These are phyloP conservation scores for Lentinula sp. DNA, from an alignment of 768 basidiomycete genomes.

Conservation along the genomic window DNA sequence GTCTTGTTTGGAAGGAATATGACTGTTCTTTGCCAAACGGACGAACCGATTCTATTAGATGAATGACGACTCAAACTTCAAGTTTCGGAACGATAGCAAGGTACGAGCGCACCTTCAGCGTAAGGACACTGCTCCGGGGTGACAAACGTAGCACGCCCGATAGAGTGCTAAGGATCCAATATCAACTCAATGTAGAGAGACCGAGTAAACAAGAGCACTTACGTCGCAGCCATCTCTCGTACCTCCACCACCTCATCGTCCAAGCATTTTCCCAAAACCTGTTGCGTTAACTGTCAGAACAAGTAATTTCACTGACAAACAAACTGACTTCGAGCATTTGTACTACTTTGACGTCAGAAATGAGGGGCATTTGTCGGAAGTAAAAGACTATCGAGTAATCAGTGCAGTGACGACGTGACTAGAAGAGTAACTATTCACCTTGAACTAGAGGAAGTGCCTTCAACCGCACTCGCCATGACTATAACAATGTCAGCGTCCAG, in stretches of 20 bases:
- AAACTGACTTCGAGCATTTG: slow-evolving; percentile 68
- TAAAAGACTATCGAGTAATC: slow-evolving; percentile 55
- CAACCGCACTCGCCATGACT: slow-evolving; percentile 87
- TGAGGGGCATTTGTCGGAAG: slow-evolving; percentile 82
- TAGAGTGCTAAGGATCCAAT: slow-evolving; percentile 44
- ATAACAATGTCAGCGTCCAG: slow-evolving; percentile 6
- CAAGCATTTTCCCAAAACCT: slow-evolving; percentile 77
- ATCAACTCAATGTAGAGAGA: background rate
- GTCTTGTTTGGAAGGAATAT: slow-evolving; percentile 58
- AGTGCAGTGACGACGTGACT: background rate
- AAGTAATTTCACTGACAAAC: slow-evolving; percentile 3
- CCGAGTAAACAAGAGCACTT: slow-evolving; percentile 19
- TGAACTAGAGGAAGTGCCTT: slow-evolving; percentile 84
- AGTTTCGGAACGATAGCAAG: background rate
- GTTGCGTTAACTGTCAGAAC: background rate
- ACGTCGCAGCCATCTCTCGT: slow-evolving; percentile 85
- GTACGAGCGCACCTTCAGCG: slow-evolving; percentile 48
- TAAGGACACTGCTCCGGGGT: slow-evolving; percentile 68
- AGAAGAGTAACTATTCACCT: slow-evolving; percentile 30
- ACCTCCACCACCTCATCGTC: slow-evolving; percentile 89
- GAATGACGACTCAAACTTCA: background rate
- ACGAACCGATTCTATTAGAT: slow-evolving; percentile 65
- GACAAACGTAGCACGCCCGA: slow-evolving; percentile 82
- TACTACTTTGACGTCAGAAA: slow-evolving; percentile 68
- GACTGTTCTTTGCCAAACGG: slow-evolving; percentile 60